These are phyloP conservation scores for Zoysia matrella DNA, from an alignment of 202 grass and related monocot genomes.

Conservation along the genomic window DNA sequence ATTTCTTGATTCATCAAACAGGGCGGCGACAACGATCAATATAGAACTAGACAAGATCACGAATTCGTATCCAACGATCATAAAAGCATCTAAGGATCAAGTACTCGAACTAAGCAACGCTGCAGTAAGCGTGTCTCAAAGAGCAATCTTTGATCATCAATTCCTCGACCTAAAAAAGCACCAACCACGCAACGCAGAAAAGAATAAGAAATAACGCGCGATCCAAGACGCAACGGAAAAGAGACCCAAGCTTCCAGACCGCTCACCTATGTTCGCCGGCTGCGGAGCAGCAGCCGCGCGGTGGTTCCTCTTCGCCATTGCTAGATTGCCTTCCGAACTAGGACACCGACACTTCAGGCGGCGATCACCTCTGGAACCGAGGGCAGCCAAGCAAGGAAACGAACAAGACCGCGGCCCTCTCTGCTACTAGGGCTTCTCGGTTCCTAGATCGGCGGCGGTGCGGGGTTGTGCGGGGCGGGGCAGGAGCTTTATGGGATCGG, in stretches of 20 bases:
- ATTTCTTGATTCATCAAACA: constrained; percentile 6
- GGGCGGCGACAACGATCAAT: background rate
- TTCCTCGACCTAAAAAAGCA: background rate
- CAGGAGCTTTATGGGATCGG: constrained; percentile 37
- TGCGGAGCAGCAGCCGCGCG: constrained; percentile 41
- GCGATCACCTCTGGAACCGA: background rate
- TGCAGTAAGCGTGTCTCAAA: background rate
- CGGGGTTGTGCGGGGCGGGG: background rate
- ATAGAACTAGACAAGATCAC: background rate
- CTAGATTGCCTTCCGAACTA: constrained; percentile 20
- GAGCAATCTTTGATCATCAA: background rate
- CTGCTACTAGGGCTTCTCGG: background rate
- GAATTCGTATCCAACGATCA: background rate
- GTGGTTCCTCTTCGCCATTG: constrained; percentile 58
- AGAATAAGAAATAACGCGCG: background rate
- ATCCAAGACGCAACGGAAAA: background rate
- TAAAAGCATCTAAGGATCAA: background rate
- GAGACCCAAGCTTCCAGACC: background rate
- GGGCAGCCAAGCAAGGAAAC: background rate
- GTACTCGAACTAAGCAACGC: background rate
- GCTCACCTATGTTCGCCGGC: constrained; percentile 42
- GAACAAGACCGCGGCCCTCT: background rate
- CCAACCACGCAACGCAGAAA: background rate
- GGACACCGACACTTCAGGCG: constrained; percentile 22
- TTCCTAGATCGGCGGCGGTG: constrained; percentile 18